phyloP scores from a whole-genome alignment of 805 yeast species.

The Ogataea henricii region DNA sequence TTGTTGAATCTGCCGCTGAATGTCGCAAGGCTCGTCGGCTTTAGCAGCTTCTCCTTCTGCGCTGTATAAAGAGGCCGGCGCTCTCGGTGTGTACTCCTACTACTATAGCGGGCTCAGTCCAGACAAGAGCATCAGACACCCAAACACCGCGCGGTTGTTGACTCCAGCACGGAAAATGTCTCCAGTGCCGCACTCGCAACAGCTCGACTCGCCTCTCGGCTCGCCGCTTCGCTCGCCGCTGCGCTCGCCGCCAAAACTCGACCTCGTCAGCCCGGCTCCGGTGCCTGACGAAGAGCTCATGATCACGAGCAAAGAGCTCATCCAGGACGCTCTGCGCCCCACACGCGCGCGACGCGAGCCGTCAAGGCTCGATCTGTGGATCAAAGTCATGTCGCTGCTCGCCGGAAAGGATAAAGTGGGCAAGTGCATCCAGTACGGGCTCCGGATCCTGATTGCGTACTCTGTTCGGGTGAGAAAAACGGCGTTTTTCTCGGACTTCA shows the following conservation, averaged over 20 bases:
- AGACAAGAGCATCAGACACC: too few species aligned
- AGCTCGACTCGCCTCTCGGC: too few species aligned
- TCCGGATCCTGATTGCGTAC: conserved; percentile 53
- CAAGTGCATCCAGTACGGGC: conserved; percentile 58
- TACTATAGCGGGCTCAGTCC: too few species aligned
- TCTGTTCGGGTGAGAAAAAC: conserved; percentile 42
- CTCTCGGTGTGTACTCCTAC: conserved; percentile 32
- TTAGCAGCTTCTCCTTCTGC: conserved; percentile 8
- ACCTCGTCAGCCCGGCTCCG: conserved; percentile 21
- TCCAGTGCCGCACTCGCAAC: conserved; percentile 15
- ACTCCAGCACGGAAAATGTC: too few species aligned
- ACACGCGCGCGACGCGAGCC: conserved; percentile 11
- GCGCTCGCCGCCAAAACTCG: conserved; percentile 16
- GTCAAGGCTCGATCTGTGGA: conserved; percentile 37
- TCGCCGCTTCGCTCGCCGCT: not conserved
- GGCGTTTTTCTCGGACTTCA: conserved; percentile 14
- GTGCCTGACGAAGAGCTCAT: conserved; percentile 19
- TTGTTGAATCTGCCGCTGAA: not conserved
- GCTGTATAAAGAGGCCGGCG: conserved; percentile 30
- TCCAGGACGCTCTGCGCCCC: conserved; percentile 15
- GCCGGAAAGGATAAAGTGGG: conserved; percentile 75
- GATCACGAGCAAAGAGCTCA: conserved; percentile 19
- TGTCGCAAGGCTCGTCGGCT: not conserved
- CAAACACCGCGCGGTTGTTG: too few species aligned
- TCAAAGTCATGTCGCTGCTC: conserved; percentile 53